Conservation (phyloP, 169 alveolate genomes). For the Cryptosporidium tyzzeri region DNA sequence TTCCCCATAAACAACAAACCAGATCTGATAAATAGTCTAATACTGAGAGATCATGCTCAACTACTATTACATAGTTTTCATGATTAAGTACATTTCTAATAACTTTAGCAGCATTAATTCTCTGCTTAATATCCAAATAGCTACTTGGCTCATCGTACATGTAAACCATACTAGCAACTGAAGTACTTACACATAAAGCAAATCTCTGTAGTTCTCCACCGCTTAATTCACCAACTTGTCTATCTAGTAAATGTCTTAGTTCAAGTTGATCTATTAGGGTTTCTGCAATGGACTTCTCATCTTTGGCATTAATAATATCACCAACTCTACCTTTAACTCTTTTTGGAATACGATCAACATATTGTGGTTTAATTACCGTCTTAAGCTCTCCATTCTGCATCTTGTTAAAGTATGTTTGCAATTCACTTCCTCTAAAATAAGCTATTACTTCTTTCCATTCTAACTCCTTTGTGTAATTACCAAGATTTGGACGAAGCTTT, state of each 20-base stretch:
- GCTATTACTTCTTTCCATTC: constrained; percentile 96
- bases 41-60: constrained; percentile 99
- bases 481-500: constrained; percentile 97
- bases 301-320: constrained; percentile 91
- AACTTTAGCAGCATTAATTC: constrained; percentile 95
- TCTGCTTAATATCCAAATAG: constrained; percentile 97
- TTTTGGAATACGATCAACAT: constrained; percentile 97
- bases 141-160: constrained; percentile 99
- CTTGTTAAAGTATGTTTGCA: constrained; percentile 95
- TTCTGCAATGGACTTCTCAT: constrained; percentile 88
- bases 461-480: constrained; percentile 95
- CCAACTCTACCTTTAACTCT: constrained; percentile 90
- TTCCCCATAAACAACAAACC: constrained; percentile 99
- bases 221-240: constrained; percentile 94
- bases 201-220: constrained; percentile 99
- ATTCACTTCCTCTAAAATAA: constrained; percentile 97
- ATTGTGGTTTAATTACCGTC: constrained; percentile 98
- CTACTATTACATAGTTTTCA: constrained; percentile 96
- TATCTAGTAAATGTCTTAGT: constrained; percentile 92
- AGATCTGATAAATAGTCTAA: constrained; percentile 98
- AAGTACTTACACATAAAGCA: constrained; percentile 95
- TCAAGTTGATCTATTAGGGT: constrained; percentile 89
- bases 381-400: constrained; percentile 94
- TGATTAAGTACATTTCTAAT: constrained; percentile 89
- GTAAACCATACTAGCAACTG: constrained; percentile 93